A percentile compares a stretch with the other conserved stretches of the same genome.
These are phyloP conservation scores for Priceomyces fermenticarens DNA, from an alignment of 805 yeast genomes.

Conservation along the genomic window DNA sequence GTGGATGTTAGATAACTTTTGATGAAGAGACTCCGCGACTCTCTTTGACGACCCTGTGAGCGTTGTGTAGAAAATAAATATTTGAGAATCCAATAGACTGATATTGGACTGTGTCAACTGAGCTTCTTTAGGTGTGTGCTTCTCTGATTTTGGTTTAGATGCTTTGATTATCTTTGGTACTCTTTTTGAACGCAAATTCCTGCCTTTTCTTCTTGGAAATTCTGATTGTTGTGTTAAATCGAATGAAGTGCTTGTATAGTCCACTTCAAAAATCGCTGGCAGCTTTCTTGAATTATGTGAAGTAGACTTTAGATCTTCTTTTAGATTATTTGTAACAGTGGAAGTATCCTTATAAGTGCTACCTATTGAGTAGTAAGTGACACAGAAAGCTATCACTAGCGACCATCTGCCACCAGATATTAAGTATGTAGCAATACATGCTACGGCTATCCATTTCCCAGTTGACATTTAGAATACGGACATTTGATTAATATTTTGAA, in stretches of 20 bases:
- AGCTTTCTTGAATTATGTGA: slow-evolving; percentile 11
- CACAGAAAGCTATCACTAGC: slow-evolving; percentile 22
- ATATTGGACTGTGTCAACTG: slow-evolving; percentile 39
- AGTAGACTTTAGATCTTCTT: not conserved
- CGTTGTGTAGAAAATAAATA: slow-evolving; percentile 76
- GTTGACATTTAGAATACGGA: slow-evolving; percentile 5
- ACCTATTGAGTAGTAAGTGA: slow-evolving; percentile 4
- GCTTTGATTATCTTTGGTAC: slow-evolving; percentile 43
- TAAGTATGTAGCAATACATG: slow-evolving; percentile 27
- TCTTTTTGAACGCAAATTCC: slow-evolving; percentile 23
- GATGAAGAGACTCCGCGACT: slow-evolving; percentile 54
- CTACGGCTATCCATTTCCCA: slow-evolving; percentile 14
- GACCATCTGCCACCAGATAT: slow-evolving; percentile 44
- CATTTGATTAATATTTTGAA: too few species aligned
- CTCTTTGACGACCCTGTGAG: slow-evolving; percentile 79
- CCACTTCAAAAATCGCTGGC: slow-evolving; percentile 40
- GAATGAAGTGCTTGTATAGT: slow-evolving; percentile 36
- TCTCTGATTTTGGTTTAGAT: slow-evolving; percentile 20
- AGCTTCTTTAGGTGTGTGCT: slow-evolving; percentile 19
- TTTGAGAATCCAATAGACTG: slow-evolving; percentile 50
- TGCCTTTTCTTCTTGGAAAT: not conserved
- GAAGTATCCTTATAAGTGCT: not conserved
- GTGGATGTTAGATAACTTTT: slow-evolving; percentile 27
- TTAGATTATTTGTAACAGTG: not conserved
- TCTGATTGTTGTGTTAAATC: slow-evolving; percentile 20